Conservation (phyloP, 2,329 filamentous ascomycete genomes). For the Drechslera avenae region DNA sequence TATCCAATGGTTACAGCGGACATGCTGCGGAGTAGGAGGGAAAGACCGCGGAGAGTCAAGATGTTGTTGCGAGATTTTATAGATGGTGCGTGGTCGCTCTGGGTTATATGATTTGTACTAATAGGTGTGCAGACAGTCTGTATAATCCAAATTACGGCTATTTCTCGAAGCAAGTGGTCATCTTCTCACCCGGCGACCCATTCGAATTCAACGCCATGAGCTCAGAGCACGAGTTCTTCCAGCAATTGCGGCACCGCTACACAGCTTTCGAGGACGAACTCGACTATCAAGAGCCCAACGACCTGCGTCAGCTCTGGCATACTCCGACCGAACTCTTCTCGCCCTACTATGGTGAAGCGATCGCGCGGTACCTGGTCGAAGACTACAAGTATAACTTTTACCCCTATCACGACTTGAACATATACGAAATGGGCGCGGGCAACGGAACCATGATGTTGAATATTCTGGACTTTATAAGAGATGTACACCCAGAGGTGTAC, state of each 20-base stretch:
- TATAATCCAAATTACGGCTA: conserved; percentile 96
- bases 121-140: conserved; percentile 66
- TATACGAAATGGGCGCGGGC: conserved; percentile 98
- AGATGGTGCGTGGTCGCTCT: conserved; percentile 66
- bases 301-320: conserved; percentile 93
- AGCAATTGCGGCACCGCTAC: conserved; percentile 77
- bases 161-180: conserved; percentile 94
- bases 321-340: conserved; percentile 97
- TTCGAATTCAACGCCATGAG: conserved; percentile 83
- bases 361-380: conserved; percentile 91
- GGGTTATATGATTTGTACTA: neutral
- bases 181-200: conserved; percentile 89
- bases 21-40: conserved; percentile 71
- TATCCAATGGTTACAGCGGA: conserved; percentile 87
- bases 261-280: conserved; percentile 87
- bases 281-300: conserved; percentile 72
- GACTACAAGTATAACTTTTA: conserved; percentile 96
- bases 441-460: conserved; percentile 98
- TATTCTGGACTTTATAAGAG: conserved; percentile 93
- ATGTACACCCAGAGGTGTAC: conserved; percentile 88
- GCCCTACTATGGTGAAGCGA: conserved; percentile 94
- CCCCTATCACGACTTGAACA: conserved; percentile 94
- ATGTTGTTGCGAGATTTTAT: conserved; percentile 98
- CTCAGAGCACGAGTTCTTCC: conserved; percentile 86
- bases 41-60: conserved; percentile 86